Evolutionary conservation across 179 eudicot genomes (phyloP), one percentile per base, ranked within the genome.

Genomic region (Vitellaria paradoxa): DNA sequence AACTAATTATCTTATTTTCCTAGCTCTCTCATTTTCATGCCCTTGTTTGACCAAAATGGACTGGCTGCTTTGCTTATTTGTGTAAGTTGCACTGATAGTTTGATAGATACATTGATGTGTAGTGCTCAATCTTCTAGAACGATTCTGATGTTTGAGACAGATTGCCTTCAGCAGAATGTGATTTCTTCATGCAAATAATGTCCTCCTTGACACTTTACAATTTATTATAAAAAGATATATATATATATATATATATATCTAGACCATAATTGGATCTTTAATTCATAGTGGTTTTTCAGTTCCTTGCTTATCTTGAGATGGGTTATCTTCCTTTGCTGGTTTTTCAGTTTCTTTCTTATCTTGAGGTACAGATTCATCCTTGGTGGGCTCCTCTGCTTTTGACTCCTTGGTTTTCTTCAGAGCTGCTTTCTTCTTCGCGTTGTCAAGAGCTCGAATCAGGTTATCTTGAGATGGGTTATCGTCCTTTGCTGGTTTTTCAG

Each of bases 401-500:
- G 47, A 42, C 79, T 55, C 26, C 21, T 76, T 45, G 6, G n/a
- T 65, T 67, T 67, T 77, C 68, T 60, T 49, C 45, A 1, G 18
- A 11, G 63, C 37, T 4, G 66, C 68, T 12, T 79, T 67, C 60
- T 72, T 62, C 77, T 74, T 75, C 0, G 79, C 82, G 37, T 75
- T 63, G 37, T 80, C 77, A 14, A 85, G 82, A 7, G 77, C 80
- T 3, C 17, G 37, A 62, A 85, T 75, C 40, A 85, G 47, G n/a
- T 83, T 85, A 17, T 66, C 73, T 46, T 61, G 75, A 24, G 17
- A 7, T 37, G 7, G 63, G 20, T 64, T 10, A 30, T 80, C 78
- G 26, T 23, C 62, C 65, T 46, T 73, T 30, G 11, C 65, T 5
- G 76, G 55, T 40, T 78, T 47, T 13, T n/a, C 17, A 10, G 9